Base-by-base conservation (phyloP, 768 basidiomycete species). In the Rhizopogon salebrosus region DNA sequence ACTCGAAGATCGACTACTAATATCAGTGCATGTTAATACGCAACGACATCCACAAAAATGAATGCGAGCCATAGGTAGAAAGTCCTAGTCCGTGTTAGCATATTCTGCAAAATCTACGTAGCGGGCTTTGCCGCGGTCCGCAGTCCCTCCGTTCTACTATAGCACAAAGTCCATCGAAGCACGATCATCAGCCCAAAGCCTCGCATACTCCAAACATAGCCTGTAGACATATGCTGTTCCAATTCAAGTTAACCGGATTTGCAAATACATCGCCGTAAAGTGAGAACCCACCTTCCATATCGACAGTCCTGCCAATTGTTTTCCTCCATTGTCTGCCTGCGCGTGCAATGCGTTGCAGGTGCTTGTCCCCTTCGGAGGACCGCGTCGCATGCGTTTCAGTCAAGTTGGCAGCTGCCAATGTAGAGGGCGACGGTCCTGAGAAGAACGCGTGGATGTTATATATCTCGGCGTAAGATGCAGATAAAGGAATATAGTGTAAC, bases 401-500 rank as follows among this genome's bases (percentile, higher is more conserved):
- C 16, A 75, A 75, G 60, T 84, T 85, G 22, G 75, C 74, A 0
- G 75, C 72, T 27, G 73, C 67, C 9, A 88, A 68, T 36, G 84
- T 80, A 3, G 84, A 74, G 10, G 75, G 63, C 0, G 90, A 77
- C 1, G 90, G 82, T 0, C 95, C 95, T 0, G 91, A 92, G 74
- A 98, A 98, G 75, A 87, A 99, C 2, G 92, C 80, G 62, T 90
- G 83, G 51, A 98, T 80, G 64, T 98, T 95, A 74, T 98, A 97
- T 48, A 99, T 84, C 70, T 99, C 95, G 41, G 78, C 71, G 69
- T 98, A 98, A 3, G 84, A 78, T 37, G 86, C 77, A 0, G 93
- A 93, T 31, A 99, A 70, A 0, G 95, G 95, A 58, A 99, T 95
- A 64, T 82, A 99, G 70, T 99, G 95, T 23, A 98, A 76, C 95